phyloP scores from a whole-genome alignment of 2,329 filamentous ascomycete genomes.

The Monilinia laxa region DNA sequence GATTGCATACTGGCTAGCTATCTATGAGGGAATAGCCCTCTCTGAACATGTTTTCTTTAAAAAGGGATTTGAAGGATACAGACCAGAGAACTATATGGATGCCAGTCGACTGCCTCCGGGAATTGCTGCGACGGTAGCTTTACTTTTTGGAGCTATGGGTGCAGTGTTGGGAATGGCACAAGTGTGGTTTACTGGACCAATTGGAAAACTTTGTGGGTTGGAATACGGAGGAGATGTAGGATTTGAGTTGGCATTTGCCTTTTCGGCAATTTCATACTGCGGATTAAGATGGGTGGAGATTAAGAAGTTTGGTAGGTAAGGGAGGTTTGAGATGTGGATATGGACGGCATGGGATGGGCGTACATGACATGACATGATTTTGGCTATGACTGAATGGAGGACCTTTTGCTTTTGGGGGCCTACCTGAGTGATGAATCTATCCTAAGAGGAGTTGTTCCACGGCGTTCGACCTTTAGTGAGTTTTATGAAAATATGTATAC shows the following conservation, averaged over 20 bases:
- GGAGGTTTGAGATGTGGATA: background rate
- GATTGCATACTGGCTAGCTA: constrained; percentile 72
- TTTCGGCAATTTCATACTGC: constrained; percentile 54
- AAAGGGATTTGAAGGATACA: constrained; percentile 59
- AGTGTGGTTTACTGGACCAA: constrained; percentile 66
- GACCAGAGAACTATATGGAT: constrained; percentile 57
- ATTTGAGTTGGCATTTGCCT: constrained; percentile 65
- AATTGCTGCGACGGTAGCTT: constrained; percentile 62
- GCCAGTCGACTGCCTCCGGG: constrained; percentile 59
- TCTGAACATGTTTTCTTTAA: constrained; percentile 57
- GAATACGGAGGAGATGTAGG: constrained; percentile 55
- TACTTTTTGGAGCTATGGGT: constrained; percentile 62
- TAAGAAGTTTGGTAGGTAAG: constrained; percentile 44
- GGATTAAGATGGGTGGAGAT: constrained; percentile 46
- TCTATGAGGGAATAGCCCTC: constrained; percentile 61
- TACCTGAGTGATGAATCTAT: background rate
- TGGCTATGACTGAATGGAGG: background rate
- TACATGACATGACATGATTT: constrained; percentile 6
- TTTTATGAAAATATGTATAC: constrained; percentile 1
- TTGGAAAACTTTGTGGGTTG: constrained; percentile 49
- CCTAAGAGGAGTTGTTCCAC: background rate
- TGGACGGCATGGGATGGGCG: background rate
- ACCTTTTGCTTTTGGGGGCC: background rate
- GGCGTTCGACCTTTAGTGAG: background rate
- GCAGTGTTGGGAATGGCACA: constrained; percentile 71